Base-by-base conservation (phyloP, 2,329 filamentous ascomycete genomes). In the Diplocarpon rosae region DNA sequence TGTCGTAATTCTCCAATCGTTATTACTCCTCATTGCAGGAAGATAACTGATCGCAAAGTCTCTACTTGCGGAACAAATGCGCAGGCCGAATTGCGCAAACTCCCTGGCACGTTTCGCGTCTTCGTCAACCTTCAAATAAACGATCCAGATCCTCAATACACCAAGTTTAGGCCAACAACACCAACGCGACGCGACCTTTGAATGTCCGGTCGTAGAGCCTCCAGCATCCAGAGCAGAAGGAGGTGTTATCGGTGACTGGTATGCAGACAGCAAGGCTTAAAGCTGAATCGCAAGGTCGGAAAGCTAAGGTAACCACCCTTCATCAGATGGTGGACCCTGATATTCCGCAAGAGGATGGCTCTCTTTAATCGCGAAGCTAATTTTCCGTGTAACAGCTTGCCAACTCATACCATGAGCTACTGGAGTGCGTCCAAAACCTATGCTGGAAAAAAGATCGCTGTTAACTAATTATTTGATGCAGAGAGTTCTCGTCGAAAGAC, bases 391-490 rank as follows among this genome's bases (percentile, higher is more conserved):
- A 50, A 62, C 65, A 95, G 89, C 89, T 98, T 72, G 87, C 89
- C 64, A 85, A 83, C 66, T 96, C 92, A 56, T 98, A 98, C 70
- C 85, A 94, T 70, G 85, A 94, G 69, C 77, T 98, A 59, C 78
- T 98, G 59, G 84, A 93, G 87, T 94, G 79, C 68, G 83, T 69
- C 33, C 30, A n/a, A 30, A 30, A 29, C 16, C 37, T 24, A 11
- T 20, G 29, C 36, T 15, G 20, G 27, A 32, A n/a, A 28, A 14
- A 16, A 34, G 24, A 11, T 27, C 35, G 39, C 30, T 49, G 37
- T 57, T 62, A 35, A 62, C 43, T 13, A 46, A 47, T 48, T 56
- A 35, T 48, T 46, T 39, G 46, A 20, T 54, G 47, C 64, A 95
- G 87, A 70, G 90, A 96, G 68, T 98, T 98, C 70, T 83, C 86